These are phyloP conservation scores for Camellia japonica DNA, from an alignment of 148 eudicot species.

Conservation along the genomic window DNA sequence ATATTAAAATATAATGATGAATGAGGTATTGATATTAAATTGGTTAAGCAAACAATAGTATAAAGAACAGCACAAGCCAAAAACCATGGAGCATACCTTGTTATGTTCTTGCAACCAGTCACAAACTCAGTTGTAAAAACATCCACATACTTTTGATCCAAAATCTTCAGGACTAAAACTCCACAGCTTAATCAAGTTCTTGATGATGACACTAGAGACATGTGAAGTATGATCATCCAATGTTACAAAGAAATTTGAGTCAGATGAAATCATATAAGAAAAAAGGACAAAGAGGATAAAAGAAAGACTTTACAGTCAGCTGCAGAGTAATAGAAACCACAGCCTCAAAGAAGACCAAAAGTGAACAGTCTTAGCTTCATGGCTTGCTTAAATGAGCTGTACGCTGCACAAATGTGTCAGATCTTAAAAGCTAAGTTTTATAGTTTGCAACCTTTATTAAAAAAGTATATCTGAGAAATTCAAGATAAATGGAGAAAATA, in stretches of 20 bases:
- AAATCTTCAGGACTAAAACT: not conserved
- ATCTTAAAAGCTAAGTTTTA: slow-evolving; percentile 1
- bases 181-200: not conserved
- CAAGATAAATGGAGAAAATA: not conserved
- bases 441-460: not conserved
- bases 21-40: not conserved
- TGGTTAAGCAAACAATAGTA: not conserved
- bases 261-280: not conserved
- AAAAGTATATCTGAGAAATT: not conserved
- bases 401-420: not conserved
- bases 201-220: not conserved
- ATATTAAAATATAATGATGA: no score
- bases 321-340: no score
- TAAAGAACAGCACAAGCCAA: not conserved
- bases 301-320: not conserved
- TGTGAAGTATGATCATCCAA: not conserved
- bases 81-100: not conserved
- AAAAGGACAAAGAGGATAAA: not conserved
- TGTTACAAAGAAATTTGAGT: not conserved
- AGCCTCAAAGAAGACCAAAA: no score
- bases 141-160: not conserved
- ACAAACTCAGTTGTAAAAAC: no score
- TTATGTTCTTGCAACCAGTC: not conserved
- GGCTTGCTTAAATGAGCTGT: not conserved
- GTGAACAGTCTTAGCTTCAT: no score